Conservation (phyloP, 2,329 filamentous ascomycete species). For the Ophiocordyceps robertsii region DNA sequence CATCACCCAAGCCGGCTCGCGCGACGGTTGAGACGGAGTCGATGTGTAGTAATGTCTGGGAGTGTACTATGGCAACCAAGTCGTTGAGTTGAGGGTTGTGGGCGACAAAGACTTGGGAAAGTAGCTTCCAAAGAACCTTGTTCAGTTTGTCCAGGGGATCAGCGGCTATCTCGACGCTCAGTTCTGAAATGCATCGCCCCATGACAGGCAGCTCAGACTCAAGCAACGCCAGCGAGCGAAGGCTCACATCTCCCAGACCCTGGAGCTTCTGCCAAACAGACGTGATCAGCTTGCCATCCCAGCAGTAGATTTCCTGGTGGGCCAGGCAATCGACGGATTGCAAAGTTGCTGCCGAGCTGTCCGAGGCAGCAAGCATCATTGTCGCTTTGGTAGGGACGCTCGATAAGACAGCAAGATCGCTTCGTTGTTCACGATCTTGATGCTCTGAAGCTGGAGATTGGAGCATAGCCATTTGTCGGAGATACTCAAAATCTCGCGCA, state of each 20-base stretch:
- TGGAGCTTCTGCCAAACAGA: conserved; percentile 43
- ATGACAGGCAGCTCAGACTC: conserved; percentile 52
- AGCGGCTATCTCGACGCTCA: conserved; percentile 32
- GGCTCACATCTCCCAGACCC: conserved; percentile 34
- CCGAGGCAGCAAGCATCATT: conserved; percentile 18
- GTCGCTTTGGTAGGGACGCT: conserved; percentile 20
- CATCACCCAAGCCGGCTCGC: conserved; percentile 1
- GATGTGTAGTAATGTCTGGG: conserved; percentile 10
- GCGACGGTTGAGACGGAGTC: conserved; percentile 3
- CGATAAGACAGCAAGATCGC: conserved; percentile 36
- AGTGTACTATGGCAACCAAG: conserved; percentile 13
- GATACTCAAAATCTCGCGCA: conserved; percentile 38
- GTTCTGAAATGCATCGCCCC: conserved; percentile 37
- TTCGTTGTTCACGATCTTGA: conserved; percentile 4
- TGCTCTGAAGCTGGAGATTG: conserved; percentile 9
- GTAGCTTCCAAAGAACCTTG: conserved; percentile 30
- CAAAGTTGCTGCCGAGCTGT: conserved; percentile 24
- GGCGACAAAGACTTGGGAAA: conserved; percentile 26
- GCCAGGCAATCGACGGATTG: conserved; percentile 34
- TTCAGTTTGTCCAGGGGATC: conserved; percentile 38
- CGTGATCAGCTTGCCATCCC: conserved; percentile 25
- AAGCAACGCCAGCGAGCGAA: conserved; percentile 48
- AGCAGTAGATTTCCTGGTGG: conserved; percentile 21
- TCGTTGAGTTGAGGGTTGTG: conserved; percentile 21
- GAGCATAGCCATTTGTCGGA: conserved; percentile 39